Percentiles rank a stretch among this genome's conserved stretches.
Evolutionary conservation across 345 rosid genomes (phyloP).

Genomic region (Cardamine chenopodiifolia): DNA sequence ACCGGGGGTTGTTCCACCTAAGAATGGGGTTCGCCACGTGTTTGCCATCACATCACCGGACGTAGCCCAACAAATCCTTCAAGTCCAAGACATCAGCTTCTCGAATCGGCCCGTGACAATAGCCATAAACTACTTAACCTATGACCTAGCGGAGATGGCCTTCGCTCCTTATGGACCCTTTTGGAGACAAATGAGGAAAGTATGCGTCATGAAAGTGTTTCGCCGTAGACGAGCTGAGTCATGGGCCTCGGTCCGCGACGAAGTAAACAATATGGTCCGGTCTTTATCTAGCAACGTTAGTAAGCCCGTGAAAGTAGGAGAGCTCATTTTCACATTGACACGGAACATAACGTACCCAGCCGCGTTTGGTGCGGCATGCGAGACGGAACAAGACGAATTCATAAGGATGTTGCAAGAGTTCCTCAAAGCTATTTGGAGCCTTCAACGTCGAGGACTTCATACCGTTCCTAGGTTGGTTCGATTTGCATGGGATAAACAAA

Average conservation of each 20-base stretch:
- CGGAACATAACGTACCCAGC: slow-evolving; percentile 76
- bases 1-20: slow-evolving; percentile 75
- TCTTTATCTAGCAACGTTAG: slow-evolving; percentile 51
- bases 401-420: slow-evolving; percentile 83
- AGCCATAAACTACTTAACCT: slow-evolving; percentile 77
- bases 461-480: slow-evolving; percentile 69
- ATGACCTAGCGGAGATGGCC: slow-evolving; percentile 92
- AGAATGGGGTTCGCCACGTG: slow-evolving; percentile 75
- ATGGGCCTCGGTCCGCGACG: slow-evolving; percentile 84
- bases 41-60: slow-evolving; percentile 67
- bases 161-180: slow-evolving; percentile 93
- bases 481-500: slow-evolving; percentile 64
- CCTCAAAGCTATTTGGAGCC: slow-evolving; percentile 88
- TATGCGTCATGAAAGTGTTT: slow-evolving; percentile 79
- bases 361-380: slow-evolving; percentile 69
- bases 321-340: slow-evolving; percentile 70
- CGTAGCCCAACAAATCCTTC: slow-evolving; percentile 73
- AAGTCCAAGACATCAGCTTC: slow-evolving; percentile 78
- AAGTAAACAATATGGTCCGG: slow-evolving; percentile 58
- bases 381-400: slow-evolving; percentile 74
- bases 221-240: slow-evolving; percentile 89
- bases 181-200: slow-evolving; percentile 95
- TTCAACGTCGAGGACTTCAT: slow-evolving; percentile 86
- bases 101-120: slow-evolving; percentile 79
- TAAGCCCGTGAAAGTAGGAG: slow-evolving; percentile 66